Evolutionary conservation across 2,329 filamentous ascomycete genomes (phyloP), one percentile per base, ranked within the genome.

Genomic region (Magnaporthiopsis poae): DNA sequence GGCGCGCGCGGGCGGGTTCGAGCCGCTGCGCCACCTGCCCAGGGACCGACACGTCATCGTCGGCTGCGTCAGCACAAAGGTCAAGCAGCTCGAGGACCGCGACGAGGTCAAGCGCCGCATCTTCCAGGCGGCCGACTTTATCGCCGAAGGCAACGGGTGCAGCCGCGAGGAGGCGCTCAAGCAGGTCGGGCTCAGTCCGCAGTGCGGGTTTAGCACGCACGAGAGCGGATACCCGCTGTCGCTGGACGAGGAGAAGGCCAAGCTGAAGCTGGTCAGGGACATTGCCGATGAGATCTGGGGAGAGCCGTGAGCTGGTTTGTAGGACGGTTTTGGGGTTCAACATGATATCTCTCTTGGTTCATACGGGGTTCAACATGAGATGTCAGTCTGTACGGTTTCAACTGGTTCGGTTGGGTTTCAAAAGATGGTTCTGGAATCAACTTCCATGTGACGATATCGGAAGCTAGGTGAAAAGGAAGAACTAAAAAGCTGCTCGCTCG

Each of bases 191-290:
- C 83, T 91, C 25, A 89, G 86, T 73, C 88, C 89, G 0, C 89
- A 91, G 78, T 90, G 88, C 74, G 88, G 88, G 7, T 90, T 90
- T 35, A 90, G 89, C 52, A 90, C 87, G 52, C 90, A 93, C 74
- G 86, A 88, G 70, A 86, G 84, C 71, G 90, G 90, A 0, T 92
- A 93, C 73, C 83, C 86, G 18, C 80, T 93, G 66, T 84, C 82
- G 29, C 80, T 86, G 69, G 84, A 90, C 62, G 89, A 90, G 69
- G 88, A 92, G 87, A 85, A 85, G 77, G 86, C 84, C 75, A 93
- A 92, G 80, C 77, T 93, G 72, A 80, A 84, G 70, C 77, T 93
- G 65, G 88, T 92, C 25, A 84, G 89, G 69, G 80, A 86, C 71
- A 86, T 93, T 72, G 89, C 90, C 2, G 84, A 92, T 73, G 85